Conservation (phyloP, 345 rosid genomes). For the Limnanthes douglasii region DNA sequence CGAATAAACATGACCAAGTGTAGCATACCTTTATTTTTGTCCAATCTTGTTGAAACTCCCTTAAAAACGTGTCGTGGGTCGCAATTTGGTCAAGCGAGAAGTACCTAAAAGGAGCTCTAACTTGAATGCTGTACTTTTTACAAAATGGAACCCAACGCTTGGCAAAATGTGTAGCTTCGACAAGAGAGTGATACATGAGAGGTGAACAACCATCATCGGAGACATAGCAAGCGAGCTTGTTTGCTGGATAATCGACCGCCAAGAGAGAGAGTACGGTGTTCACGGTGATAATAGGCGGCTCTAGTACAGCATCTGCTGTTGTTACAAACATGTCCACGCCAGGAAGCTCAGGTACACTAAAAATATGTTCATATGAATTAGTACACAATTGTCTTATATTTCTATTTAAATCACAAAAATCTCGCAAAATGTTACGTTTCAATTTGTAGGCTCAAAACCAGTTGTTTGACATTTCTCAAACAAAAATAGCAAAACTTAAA, state of each 20-base stretch:
- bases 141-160: slow-evolving; percentile 72
- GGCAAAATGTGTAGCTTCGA: slow-evolving; percentile 47
- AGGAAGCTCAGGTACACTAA: slow-evolving; percentile 39
- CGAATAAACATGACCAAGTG: too few relatives aligned
- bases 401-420: too few relatives aligned
- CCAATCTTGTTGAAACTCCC: too few relatives aligned
- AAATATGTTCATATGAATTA: too few relatives aligned
- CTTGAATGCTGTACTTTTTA: slow-evolving; percentile 26
- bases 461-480: too few relatives aligned
- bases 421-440: too few relatives aligned
- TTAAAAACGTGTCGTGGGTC: too few relatives aligned
- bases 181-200: slow-evolving; percentile 35
- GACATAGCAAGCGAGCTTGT: slow-evolving; percentile 38
- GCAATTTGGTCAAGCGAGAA: slow-evolving; percentile 8
- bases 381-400: too few relatives aligned
- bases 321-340: slow-evolving; percentile 42
- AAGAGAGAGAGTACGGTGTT: slow-evolving; percentile 26
- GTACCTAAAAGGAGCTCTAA: slow-evolving; percentile 63
- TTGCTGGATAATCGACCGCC: slow-evolving; percentile 43
- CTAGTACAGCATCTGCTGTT: slow-evolving; percentile 20
- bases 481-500: too few relatives aligned
- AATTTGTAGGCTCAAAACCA: too few relatives aligned
- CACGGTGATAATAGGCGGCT: slow-evolving; percentile 12
- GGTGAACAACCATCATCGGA: slow-evolving; percentile 58
- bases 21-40: too few relatives aligned